Conservation (phyloP, 164 flowering plant species). For the Magnolia kwangsiensis region DNA sequence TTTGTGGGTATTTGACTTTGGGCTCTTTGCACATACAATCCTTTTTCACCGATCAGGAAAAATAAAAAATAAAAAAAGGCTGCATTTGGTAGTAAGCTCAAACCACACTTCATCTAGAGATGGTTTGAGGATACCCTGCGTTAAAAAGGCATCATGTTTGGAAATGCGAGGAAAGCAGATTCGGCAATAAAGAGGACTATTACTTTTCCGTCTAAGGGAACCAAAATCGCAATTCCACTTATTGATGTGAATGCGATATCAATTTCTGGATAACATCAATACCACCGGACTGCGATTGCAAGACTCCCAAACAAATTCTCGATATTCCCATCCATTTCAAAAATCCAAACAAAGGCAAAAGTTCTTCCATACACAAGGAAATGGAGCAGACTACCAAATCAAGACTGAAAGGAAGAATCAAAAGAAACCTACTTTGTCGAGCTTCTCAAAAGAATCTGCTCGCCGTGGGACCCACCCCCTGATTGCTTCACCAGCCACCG, state of each 20-base stretch:
- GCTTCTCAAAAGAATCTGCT: slow-evolving; percentile 91
- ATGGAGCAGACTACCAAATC: background rate
- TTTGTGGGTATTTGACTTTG: no score
- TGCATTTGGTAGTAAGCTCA: background rate
- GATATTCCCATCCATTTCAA: background rate
- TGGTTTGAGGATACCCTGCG: background rate
- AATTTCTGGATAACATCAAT: background rate
- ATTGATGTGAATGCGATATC: background rate
- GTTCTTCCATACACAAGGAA: background rate
- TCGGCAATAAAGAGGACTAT: background rate
- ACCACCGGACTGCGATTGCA: background rate
- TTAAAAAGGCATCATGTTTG: no score
- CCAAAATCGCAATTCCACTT: no score
- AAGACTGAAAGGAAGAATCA: background rate
- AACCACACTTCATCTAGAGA: background rate
- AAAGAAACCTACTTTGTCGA: slow-evolving; percentile 67
- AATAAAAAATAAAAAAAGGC: background rate
- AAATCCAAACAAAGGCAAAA: background rate
- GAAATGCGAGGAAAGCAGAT: background rate
- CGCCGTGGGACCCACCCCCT: slow-evolving; percentile 93
- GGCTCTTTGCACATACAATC: background rate
- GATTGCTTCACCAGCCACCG: slow-evolving; percentile 96
- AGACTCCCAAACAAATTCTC: background rate
- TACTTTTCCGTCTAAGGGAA: background rate
- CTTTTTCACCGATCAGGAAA: background rate